These are phyloP conservation scores for Solanum dulcamara DNA, from an alignment of 257 asterid species.

Conservation along the genomic window DNA sequence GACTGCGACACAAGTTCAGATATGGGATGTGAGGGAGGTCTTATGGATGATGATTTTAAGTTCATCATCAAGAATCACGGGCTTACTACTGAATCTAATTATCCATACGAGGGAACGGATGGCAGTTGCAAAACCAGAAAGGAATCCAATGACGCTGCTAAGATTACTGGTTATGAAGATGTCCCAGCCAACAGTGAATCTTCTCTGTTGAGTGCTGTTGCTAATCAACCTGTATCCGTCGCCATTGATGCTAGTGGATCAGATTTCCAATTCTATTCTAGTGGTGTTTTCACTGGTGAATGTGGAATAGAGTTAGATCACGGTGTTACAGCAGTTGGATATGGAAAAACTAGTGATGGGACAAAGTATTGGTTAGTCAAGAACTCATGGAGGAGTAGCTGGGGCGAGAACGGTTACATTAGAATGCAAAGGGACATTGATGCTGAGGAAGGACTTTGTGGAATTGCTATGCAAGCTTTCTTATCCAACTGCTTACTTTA, in stretches of 20 bases:
- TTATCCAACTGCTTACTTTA: background rate
- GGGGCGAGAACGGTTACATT: background rate
- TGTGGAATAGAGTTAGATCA: background rate
- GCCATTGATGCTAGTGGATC: constrained; percentile 3
- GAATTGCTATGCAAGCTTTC: background rate
- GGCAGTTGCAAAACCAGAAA: background rate
- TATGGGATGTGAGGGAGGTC: constrained; percentile 5
- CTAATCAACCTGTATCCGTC: background rate
- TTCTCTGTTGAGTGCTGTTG: background rate
- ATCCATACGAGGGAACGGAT: background rate
- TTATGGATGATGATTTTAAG: constrained; percentile 1
- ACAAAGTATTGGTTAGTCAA: background rate
- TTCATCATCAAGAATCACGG: constrained; percentile 4
- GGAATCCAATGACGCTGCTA: background rate
- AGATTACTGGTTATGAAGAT: background rate
- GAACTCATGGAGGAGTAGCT: background rate
- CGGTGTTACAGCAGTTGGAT: background rate
- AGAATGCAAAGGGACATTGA: background rate
- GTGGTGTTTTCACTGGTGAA: background rate
- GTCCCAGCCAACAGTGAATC: background rate
- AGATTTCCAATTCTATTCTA: background rate
- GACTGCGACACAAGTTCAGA: background rate
- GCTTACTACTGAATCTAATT: background rate
- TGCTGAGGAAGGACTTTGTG: background rate
- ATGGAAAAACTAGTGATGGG: background rate